A percentile compares a stretch with the other conserved stretches of the same genome.
These are phyloP conservation scores for Saturnispora gosingensis DNA, from an alignment of 805 yeast genomes.

Conservation along the genomic window DNA sequence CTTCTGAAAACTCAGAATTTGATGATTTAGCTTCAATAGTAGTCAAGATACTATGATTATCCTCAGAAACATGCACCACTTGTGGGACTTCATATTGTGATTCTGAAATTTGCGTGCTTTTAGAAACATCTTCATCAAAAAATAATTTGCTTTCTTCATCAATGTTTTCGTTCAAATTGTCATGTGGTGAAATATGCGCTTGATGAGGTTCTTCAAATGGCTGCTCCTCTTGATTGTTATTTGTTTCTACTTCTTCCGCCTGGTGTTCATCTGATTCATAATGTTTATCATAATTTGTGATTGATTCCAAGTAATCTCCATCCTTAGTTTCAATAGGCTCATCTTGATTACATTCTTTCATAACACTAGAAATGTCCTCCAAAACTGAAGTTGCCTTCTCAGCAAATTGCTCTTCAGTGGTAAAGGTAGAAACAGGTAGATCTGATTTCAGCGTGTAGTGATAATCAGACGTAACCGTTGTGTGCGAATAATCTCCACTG, in stretches of 20 bases:
- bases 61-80: neutral
- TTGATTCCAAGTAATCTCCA: neutral
- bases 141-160: neutral
- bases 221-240: neutral
- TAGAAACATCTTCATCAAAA: neutral
- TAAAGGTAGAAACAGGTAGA: neutral
- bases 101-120: neutral
- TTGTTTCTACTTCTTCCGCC: neutral
- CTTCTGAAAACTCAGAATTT: neutral
- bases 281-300: neutral
- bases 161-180: no score
- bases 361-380: neutral
- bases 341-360: neutral
- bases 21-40: neutral
- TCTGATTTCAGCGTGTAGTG: neutral
- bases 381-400: neutral
- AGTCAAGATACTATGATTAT: neutral
- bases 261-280: neutral
- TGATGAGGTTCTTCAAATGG: neutral
- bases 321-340: neutral
- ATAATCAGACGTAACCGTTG: neutral
- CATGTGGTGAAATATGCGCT: no score
- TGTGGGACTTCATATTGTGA: neutral
- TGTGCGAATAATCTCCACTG: constrained; percentile 4
- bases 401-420: neutral